Percentiles rank a stretch among this genome's conserved stretches.
phyloP scores from a whole-genome alignment of 208 protist genomes.

The Crithidia acanthocephali region DNA sequence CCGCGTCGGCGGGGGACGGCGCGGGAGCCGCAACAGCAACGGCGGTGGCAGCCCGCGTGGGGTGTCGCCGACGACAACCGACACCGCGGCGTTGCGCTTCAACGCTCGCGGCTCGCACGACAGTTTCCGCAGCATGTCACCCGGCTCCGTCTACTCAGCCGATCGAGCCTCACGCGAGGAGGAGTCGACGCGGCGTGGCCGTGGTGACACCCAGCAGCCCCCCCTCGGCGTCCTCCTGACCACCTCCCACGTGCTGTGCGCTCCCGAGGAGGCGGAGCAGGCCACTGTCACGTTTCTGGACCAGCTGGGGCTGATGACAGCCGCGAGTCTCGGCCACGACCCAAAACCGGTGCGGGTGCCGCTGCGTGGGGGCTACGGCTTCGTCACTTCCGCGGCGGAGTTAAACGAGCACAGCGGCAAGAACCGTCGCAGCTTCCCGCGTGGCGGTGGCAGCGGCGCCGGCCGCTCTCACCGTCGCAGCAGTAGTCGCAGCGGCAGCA shows the following conservation, averaged over 20 bases:
- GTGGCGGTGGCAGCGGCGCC: background rate
- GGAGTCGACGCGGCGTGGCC: background rate
- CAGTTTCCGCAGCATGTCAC: constrained; percentile 3
- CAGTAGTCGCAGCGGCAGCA: background rate
- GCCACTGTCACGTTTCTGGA: constrained; percentile 74
- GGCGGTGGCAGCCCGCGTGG: background rate
- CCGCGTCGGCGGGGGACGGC: background rate
- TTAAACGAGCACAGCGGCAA: constrained; percentile 17
- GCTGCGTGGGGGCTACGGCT: constrained; percentile 55
- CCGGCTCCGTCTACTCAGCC: background rate
- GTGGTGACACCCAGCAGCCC: background rate
- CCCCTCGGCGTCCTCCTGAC: constrained; percentile 72
- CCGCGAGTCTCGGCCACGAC: constrained; percentile 45
- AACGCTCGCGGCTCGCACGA: constrained; percentile 1
- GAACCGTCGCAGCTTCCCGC: background rate
- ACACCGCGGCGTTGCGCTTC: background rate
- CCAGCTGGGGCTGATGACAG: constrained; percentile 72
- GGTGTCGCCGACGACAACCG: background rate
- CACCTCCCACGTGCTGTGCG: constrained; percentile 70
- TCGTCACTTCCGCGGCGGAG: constrained; percentile 55
- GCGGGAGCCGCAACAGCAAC: background rate
- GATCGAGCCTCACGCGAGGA: background rate
- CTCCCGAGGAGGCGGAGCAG: constrained; percentile 30
- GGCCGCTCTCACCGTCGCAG: too few relatives aligned
- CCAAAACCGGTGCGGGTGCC: constrained; percentile 54